phyloP scores from a whole-genome alignment of 257 asterid species.

The Avicennia marina region DNA sequence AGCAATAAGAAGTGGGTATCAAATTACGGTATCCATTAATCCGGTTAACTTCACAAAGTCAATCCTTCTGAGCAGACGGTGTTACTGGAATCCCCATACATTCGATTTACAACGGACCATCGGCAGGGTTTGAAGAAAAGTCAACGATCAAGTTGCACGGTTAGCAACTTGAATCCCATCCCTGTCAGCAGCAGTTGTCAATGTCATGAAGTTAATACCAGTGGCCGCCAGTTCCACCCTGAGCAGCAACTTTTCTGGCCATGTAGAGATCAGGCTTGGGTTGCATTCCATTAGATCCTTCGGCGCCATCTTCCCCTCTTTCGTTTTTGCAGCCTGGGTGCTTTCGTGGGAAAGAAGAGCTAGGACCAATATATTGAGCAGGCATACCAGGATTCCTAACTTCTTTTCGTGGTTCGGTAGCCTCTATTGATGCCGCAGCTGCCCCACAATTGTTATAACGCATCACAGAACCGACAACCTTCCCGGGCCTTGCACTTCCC shows the following conservation, averaged over 20 bases:
- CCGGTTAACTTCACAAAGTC: no score
- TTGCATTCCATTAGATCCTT: slow-evolving; percentile 38
- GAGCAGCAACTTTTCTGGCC: slow-evolving; percentile 47
- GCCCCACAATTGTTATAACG: slow-evolving; percentile 56
- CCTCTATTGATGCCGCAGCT: slow-evolving; percentile 47
- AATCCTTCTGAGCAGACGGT: no score
- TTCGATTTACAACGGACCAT: no score
- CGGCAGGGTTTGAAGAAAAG: no score
- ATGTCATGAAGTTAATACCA: slow-evolving; percentile 38
- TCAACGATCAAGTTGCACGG: background rate
- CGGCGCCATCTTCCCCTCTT: slow-evolving; percentile 27
- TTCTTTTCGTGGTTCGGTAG: slow-evolving; percentile 54
- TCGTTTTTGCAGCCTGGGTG: slow-evolving; percentile 34
- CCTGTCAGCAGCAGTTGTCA: background rate
- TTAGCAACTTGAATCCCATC: background rate
- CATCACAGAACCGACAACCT: slow-evolving; percentile 61
- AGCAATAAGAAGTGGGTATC: no score
- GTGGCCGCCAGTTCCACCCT: slow-evolving; percentile 35
- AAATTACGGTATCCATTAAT: no score
- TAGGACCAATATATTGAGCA: slow-evolving; percentile 49
- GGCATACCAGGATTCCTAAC: slow-evolving; percentile 56
- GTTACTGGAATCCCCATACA: no score
- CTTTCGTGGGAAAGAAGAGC: slow-evolving; percentile 45
- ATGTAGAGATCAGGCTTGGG: slow-evolving; percentile 39
- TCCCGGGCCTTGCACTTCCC: slow-evolving; percentile 81